Evolutionary conservation across 371 early-diverging fungal species (phyloP), one percentile per base, ranked within the genome.

Genomic region (Zopfochytrium polystomum): DNA sequence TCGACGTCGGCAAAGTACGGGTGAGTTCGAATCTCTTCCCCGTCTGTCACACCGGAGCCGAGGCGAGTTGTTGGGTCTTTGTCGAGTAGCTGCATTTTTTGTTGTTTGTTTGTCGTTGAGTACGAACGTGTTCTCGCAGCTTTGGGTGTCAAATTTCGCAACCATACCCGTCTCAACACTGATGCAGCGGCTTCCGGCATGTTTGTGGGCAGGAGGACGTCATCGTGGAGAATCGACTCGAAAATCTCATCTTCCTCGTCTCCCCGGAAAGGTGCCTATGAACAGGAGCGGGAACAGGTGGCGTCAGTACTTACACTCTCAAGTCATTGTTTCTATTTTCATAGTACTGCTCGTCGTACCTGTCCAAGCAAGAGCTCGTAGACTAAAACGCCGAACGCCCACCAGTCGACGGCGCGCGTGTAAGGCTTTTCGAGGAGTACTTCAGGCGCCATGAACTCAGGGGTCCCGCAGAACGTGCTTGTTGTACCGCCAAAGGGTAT

Each of bases 381-480:
- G 44, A 99, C 85, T 66, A 99, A 74, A 3, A 99, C 96, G 55
- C 99, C 99, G 71, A 97, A 90, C 0, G 99, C 93, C 99, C 99
- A 99, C 94, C 99, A 96, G 77, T 99, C 99, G 0, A 94, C 96
- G 0, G 90, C 88, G 31, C 88, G 85, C 4, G 89, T 91, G 73
- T 99, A 98, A 42, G 86, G 85, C 72, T 92, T 87, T 63, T 94
- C 95, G 42, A 83, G 73, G 20, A 99, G 77, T 35, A 98, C 93
- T 71, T 99, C 99, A 18, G 99, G 99, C 2, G 99, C 99, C 93
- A 99, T 96, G 70, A 95, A 99, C 76, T 99, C 99, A 15, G 99
- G 99, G 20, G 99, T 99, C 35, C 99, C 99, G 75, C 97, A 97
- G 74, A 99, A 93, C 0, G 97, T 96, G 68, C 85, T 79, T 32